phyloP scores from a whole-genome alignment of 208 protist genomes.

The Trypanosoma caninum region DNA sequence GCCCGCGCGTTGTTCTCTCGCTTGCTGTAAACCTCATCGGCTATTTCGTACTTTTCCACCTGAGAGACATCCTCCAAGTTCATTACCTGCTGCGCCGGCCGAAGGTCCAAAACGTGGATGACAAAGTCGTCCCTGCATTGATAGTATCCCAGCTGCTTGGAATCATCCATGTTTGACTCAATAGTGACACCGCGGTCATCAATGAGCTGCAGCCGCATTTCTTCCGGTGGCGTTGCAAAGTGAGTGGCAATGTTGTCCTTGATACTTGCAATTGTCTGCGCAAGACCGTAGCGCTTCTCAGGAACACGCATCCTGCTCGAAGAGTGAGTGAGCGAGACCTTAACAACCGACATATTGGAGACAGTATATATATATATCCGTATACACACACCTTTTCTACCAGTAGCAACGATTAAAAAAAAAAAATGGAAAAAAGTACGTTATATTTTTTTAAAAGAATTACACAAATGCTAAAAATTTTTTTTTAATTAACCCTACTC shows the following conservation, averaged over 20 bases:
- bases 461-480: too few relatives aligned
- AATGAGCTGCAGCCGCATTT: slow-evolving; percentile 79
- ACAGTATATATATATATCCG: too few relatives aligned
- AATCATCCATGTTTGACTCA: slow-evolving; percentile 58
- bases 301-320: slow-evolving; percentile 63
- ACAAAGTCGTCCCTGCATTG: slow-evolving; percentile 73
- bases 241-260: slow-evolving; percentile 78
- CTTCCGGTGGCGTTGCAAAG: slow-evolving; percentile 68
- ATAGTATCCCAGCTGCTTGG: slow-evolving; percentile 84
- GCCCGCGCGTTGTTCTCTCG: slow-evolving; percentile 75
- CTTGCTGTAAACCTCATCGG: slow-evolving; percentile 89
- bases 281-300: slow-evolving; percentile 84
- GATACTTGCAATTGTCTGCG: slow-evolving; percentile 74
- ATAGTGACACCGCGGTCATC: slow-evolving; percentile 61
- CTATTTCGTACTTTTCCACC: slow-evolving; percentile 91
- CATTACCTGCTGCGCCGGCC: slow-evolving; percentile 55
- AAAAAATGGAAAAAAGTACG: too few relatives aligned
- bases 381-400: too few relatives aligned
- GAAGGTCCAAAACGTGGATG: slow-evolving; percentile 88
- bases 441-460: too few relatives aligned
- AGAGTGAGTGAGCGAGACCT: slow-evolving; percentile 83
- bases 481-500: too few relatives aligned
- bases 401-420: too few relatives aligned
- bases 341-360: slow-evolving; percentile 69
- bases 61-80: slow-evolving; percentile 83